Evolutionary conservation across 1,284 basidiomycete genomes (phyloP), one percentile per base, ranked within the genome.

Genomic region (Xanthoconium separans): DNA sequence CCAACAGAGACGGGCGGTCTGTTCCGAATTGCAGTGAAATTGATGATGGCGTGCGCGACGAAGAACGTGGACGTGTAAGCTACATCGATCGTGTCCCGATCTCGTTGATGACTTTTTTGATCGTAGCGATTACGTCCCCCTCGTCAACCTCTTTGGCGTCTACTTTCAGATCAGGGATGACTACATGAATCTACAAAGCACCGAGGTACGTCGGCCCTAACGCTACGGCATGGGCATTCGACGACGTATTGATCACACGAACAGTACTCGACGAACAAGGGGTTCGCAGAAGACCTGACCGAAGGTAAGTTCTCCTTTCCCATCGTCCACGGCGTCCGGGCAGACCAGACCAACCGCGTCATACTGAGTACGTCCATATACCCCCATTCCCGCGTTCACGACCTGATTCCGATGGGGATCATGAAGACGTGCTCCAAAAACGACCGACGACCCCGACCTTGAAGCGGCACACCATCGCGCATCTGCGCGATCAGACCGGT

Each of bases 221-320:
- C 22, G 22, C 22, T 31, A n/a, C n/a, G n/a, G n/a, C n/a, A n/a
- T n/a, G n/a, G n/a, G n/a, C n/a, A n/a, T n/a, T n/a, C n/a, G n/a
- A n/a, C n/a, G n/a, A 11, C 20, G 4, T 6, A 13, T n/a, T 7
- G 24, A 24, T 20, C 0, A 30, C 13, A 2, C n/a, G n/a, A 29
- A 29, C 61, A 95, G 89, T 98, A 98, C 65, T 80, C 87, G 2
- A 79, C 84, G 34, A 95, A 96, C 74, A 98, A 98, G 73, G 95
- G 95, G 6, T 98, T 92, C 66, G 91, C 91, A 7, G 95, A 98
- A 73, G 95, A 98, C 65, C 77, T 98, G 9, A 92, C 93, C 0
- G 95, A 98, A 72, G 95, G 95, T 2, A 98, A 98, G 70, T 98
- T 98, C 72, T 93, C 91, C 16, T 98, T 98, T 70, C 95, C 94